Percentiles rank a stretch among this genome's conserved stretches.
Evolutionary conservation across 2,329 filamentous ascomycete genomes (phyloP).

Genomic region (Nigrospora sphaerica): DNA sequence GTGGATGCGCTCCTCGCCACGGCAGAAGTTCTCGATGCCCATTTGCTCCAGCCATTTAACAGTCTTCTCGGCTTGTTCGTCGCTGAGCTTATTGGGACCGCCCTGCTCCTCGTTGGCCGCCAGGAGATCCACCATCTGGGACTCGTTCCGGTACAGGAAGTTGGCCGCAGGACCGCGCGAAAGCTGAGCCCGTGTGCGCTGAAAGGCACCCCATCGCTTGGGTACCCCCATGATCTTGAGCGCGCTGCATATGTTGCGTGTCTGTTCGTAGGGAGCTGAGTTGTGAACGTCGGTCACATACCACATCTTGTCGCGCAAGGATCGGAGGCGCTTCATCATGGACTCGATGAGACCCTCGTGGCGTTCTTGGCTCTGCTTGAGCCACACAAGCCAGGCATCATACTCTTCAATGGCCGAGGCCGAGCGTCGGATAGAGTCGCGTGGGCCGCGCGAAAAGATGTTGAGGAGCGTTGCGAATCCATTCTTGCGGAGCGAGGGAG

Average conservation of each 20-base stretch:
- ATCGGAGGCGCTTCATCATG: conserved; percentile 66
- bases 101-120: conserved; percentile 78
- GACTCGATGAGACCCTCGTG: conserved; percentile 67
- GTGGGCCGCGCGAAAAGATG: conserved; percentile 65
- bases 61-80: conserved; percentile 86
- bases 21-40: conserved; percentile 87
- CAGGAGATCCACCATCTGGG: conserved; percentile 80
- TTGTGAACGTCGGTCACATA: conserved; percentile 91
- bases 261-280: conserved; percentile 81
- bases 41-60: conserved; percentile 74
- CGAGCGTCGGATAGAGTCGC: conserved; percentile 62
- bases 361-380: conserved; percentile 74
- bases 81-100: conserved; percentile 90
- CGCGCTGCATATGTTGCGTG: conserved; percentile 76
- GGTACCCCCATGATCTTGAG: conserved; percentile 82
- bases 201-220: conserved; percentile 46
- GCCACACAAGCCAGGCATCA: conserved; percentile 74
- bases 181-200: conserved; percentile 39
- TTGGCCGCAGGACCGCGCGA: conserved; percentile 42
- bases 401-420: conserved; percentile 70
- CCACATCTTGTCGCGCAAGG: conserved; percentile 95
- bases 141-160: conserved; percentile 73
- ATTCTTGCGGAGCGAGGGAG: conserved; percentile 55
- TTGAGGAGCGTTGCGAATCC: conserved; percentile 66
- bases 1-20: conserved; percentile 90